These are phyloP conservation scores for Fraxinus greggii DNA, from an alignment of 305 asterid genomes.

Conservation along the genomic window DNA sequence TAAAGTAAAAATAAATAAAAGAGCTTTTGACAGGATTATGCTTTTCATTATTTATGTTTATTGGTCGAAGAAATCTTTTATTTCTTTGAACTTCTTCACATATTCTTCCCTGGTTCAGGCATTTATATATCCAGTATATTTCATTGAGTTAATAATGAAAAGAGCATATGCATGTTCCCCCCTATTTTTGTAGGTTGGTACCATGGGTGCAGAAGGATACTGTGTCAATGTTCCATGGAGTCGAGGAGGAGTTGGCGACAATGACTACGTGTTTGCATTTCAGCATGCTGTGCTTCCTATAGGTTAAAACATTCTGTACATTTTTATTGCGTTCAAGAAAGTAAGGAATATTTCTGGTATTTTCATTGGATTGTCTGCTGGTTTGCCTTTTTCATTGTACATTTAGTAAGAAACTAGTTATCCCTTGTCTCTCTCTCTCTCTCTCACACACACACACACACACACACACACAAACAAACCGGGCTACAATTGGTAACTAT, in stretches of 20 bases:
- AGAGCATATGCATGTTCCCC: not conserved
- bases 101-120: not conserved
- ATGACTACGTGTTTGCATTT: constrained; percentile 90
- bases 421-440: not conserved
- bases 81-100: not conserved
- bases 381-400: constrained; percentile 9
- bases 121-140: constrained; percentile 15
- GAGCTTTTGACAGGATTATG: constrained; percentile 6
- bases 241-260: constrained; percentile 93
- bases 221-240: constrained; percentile 97
- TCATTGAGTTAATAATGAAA: constrained; percentile 1
- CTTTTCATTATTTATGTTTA: constrained; percentile 1
- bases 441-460: too few species aligned
- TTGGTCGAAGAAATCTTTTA: constrained; percentile 12
- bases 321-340: constrained; percentile 13
- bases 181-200: constrained; percentile 66
- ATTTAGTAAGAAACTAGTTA: not conserved
- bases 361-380: constrained; percentile 8
- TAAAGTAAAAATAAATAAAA: not conserved
- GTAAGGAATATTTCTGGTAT: not conserved
- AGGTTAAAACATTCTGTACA: constrained; percentile 45
- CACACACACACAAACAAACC: too few species aligned
- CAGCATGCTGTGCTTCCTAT: constrained; percentile 88
- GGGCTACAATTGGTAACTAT: not conserved
- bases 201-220: constrained; percentile 89